Base-by-base conservation (phyloP, 495 filamentous ascomycete species). In the Niebla homalea region DNA sequence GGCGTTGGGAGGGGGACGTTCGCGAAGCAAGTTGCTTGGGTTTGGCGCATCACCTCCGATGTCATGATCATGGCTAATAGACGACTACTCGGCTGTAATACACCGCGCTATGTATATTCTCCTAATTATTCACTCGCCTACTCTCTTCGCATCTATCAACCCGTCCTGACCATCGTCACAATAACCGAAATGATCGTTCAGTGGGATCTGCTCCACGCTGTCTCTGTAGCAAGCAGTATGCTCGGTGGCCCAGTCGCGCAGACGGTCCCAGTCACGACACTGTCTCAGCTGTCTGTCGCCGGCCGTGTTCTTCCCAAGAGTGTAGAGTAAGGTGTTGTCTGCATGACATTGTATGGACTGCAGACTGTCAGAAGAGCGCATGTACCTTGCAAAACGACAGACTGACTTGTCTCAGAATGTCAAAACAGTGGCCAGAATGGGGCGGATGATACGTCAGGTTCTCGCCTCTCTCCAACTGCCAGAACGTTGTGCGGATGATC, bases 381-480 rank as follows among this genome's bases (percentile, higher is more conserved):
- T n/a, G n/a, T n/a, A n/a, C n/a, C n/a, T n/a, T n/a, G n/a, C n/a
- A n/a, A n/a, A n/a, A n/a, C n/a, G n/a, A n/a, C n/a, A n/a, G n/a
- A 8, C 49, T 38, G 3, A 51, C 49, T 36, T 51, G 56, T 1
- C 48, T 43, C 16, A 60, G 14, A 5, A 36, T 40, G 40, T 60
- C 56, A 32, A 60, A 60, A 21, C 58, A 60, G 46, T 60, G 58
- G n/a, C 43, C 46, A 16, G 48, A 18, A 10, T 45, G 36, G n/a
- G n/a, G n/a, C n/a, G n/a, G n/a, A n/a, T n/a, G n/a, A n/a, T n/a
- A n/a, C n/a, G n/a, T n/a, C n/a, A n/a, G n/a, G n/a, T n/a, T n/a
- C n/a, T n/a, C n/a, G n/a, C n/a, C n/a, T n/a, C n/a, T n/a, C n/a
- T n/a, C n/a, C n/a, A n/a, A n/a, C 43, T 57, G 37, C 37, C 41